A percentile compares a stretch with the other conserved stretches of the same genome.
phyloP scores from a whole-genome alignment of 1,284 basidiomycete species.

The Apiotrichum laibachii region DNA sequence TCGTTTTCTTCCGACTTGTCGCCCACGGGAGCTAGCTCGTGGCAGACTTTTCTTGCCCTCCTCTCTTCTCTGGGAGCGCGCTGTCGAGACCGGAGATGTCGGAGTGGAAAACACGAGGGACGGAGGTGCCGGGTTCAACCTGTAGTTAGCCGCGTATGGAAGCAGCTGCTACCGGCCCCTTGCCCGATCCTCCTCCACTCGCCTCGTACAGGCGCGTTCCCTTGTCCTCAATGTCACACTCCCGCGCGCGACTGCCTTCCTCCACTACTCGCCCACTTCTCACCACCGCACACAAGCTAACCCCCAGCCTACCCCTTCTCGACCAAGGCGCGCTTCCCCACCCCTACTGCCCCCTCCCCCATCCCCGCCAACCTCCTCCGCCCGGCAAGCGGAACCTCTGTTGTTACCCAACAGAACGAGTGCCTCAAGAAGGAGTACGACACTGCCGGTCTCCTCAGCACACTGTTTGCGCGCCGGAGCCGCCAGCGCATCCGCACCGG shows the following conservation, averaged over 20 bases:
- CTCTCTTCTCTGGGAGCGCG: too few relatives aligned
- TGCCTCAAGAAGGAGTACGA: conserved; percentile 64
- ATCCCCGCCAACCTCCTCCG: conserved; percentile 50
- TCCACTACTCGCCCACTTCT: background rate
- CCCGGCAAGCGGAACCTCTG: conserved; percentile 63
- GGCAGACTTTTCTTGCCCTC: too few relatives aligned
- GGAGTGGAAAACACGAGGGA: too few relatives aligned
- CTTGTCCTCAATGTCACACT: too few relatives aligned
- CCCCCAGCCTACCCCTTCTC: conserved; percentile 67
- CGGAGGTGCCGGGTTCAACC: too few relatives aligned
- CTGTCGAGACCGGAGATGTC: too few relatives aligned
- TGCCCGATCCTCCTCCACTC: too few relatives aligned
- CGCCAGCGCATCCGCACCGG: conserved; percentile 69
- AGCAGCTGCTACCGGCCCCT: too few relatives aligned
- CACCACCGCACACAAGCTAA: background rate
- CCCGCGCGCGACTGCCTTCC: background rate
- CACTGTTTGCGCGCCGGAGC: conserved; percentile 68
- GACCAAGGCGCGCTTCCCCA: conserved; percentile 60
- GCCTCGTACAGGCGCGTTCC: too few relatives aligned
- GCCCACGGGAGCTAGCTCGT: background rate
- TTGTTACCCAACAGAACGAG: conserved; percentile 71
- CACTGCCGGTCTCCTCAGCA: conserved; percentile 64
- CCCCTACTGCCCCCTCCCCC: conserved; percentile 54
- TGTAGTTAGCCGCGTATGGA: too few relatives aligned
- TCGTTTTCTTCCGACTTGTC: background rate